Base-by-base conservation (phyloP, 2,329 filamentous ascomycete species). In the Colletotrichum cuscutae region DNA sequence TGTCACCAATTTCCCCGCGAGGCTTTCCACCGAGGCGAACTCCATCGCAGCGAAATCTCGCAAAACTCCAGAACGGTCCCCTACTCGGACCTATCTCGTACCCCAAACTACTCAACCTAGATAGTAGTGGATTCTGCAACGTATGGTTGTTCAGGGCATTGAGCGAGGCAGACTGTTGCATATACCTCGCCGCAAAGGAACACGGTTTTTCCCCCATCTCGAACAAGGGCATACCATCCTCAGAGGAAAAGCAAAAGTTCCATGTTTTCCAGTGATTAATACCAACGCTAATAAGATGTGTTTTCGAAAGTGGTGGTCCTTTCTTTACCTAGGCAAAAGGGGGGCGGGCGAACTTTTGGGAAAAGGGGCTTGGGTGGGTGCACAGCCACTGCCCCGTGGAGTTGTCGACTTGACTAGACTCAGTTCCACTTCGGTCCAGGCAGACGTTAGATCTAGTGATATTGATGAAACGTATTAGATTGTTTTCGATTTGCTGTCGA, bases 371-470 rank as follows among this genome's bases (percentile, higher is more conserved):
- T 28, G 19, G 46, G 60, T n/a, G 28, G 52, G 30, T 46, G 61
- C 61, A 32, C 61, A 54, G 61, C 61, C 61, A 64, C 61, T 54
- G 28, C 19, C 46, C 60, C n/a, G 19, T 52, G n/a, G 60, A 63
- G 46, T 35, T 35, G 61, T 26, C 9, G 30, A 64, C 2, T 64
- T 12, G 46, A 37, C 30, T 11, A 8, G 26, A 37, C 8, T 32
- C 26, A 22, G 46, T 53, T 64, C 61, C 46, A 54, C 61, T 64
- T 54, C 30, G 3, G 15, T 37, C 7, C 46, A 63, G 28, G 61
- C 61, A 63, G n/a, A 54, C n/a, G 15, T 52, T 9, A n/a, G 46
- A 26, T 46, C 61, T 26, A 53, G 11, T 24, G 4, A 8, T 13
- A 49, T 49, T 49, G 4, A 49, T 28, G 6, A 6, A 12, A 5